Evolutionary conservation across 805 yeast genomes (phyloP), one percentile per base, ranked within the genome.

Genomic region (Candida dajiaensis): DNA sequence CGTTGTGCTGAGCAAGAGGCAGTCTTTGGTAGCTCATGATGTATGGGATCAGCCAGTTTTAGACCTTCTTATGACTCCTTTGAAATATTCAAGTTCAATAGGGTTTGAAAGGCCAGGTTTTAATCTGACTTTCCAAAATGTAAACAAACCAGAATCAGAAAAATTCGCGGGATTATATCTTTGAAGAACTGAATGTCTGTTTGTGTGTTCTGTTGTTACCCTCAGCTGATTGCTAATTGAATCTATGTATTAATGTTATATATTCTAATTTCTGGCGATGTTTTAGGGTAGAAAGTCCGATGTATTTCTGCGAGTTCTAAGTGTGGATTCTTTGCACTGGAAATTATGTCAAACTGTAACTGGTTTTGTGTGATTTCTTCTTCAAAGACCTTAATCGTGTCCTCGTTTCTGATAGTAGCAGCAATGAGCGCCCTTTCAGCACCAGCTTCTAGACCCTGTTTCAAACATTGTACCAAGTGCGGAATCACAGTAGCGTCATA

Each of bases 341-440:
- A 33, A 7, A 50, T 29, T 40, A 64, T 37, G 6, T 46, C 41
- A 51, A 56, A 56, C 1, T 40, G 29, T 25, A 72, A 33, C 0
- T 53, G 55, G 1, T 44, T 31, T 23, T 44, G 41, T 6, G 43
- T 44, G 8, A 78, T 59, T 28, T 56, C 61, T 0, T 55, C 39
- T 41, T 72, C 76, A 66, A 82, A 80, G 3, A 52, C 65, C 1
- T 54, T 45, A 1, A 74, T 55, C 0, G 89, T 82, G 2, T 65
- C 71, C 21, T 64, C 70, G 45, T 85, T 89, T 44, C 98, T 66
- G 2, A 84, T 72, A 0, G 97, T 86, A 6, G 95, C 92, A 2
- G 95, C 82, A 15, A 90, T 73, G 7, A 76, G 46, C 2, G 73
- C 77, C 26, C 50, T 51, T n/a, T 42, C 44, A 50, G 47, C 52